Evolutionary conservation across 768 basidiomycete genomes (phyloP).

Genomic region (Panaeolus cyanescens): DNA sequence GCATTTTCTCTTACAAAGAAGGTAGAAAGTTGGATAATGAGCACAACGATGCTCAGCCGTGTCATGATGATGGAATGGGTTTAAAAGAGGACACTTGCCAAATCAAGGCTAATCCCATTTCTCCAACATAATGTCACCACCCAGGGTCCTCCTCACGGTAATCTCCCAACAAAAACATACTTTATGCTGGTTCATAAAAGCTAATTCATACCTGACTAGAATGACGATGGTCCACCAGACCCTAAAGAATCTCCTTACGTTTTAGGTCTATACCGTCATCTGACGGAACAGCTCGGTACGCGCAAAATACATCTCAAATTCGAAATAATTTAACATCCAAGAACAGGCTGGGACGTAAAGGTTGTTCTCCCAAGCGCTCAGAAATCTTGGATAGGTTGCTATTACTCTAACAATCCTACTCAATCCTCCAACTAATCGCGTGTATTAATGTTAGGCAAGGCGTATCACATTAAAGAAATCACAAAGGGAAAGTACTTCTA

Average conservation of each 20-base stretch:
- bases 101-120: neutral
- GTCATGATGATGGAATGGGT: neutral
- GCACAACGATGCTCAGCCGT: neutral
- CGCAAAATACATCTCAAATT: conserved; percentile 18
- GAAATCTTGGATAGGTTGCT: conserved; percentile 85
- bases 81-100: neutral
- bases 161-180: conserved; percentile 5
- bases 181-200: conserved; percentile 13
- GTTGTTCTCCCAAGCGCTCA: conserved; percentile 81
- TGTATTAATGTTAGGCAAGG: conserved; percentile 54
- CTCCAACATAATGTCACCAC: neutral
- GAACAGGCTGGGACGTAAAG: conserved; percentile 73
- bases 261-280: conserved; percentile 64
- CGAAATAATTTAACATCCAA: conserved; percentile 2
- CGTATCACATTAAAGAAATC: conserved; percentile 77
- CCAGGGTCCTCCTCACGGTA: neutral
- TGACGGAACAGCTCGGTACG: conserved; percentile 61
- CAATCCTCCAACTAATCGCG: neutral
- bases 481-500: conserved; percentile 77
- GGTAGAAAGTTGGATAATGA: neutral
- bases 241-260: conserved; percentile 70
- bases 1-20: neutral
- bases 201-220: conserved; percentile 44
- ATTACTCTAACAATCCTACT: neutral
- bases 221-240: conserved; percentile 84